Conservation (phyloP, 331 rosid genomes). For the Malus hybrid region DNA sequence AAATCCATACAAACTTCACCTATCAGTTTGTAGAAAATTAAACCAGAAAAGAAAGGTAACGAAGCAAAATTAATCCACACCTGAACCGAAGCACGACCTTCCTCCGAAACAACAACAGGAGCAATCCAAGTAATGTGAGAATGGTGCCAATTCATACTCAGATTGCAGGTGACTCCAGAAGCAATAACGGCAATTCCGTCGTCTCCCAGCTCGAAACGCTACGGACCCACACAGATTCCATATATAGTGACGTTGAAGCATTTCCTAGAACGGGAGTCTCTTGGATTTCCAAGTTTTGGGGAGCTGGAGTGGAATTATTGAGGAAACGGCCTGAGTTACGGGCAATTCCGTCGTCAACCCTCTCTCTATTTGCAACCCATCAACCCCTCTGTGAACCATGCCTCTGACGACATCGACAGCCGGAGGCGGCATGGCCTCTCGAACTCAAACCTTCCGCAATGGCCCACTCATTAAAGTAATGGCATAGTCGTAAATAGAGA, state of each 20-base stretch:
- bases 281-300: conserved; percentile 40
- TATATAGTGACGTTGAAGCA: conserved; percentile 50
- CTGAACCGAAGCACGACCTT: conserved; percentile 66
- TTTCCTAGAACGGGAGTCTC: conserved; percentile 62
- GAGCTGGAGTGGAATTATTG: conserved; percentile 53
- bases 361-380: no score
- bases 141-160: conserved; percentile 77
- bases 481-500: no score
- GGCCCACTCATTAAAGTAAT: no score
- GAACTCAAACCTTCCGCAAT: no score
- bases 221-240: conserved; percentile 48
- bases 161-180: conserved; percentile 61
- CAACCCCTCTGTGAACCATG: no score
- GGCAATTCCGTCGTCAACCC: conserved; percentile 18
- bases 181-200: conserved; percentile 51
- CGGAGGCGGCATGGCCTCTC: no score
- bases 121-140: conserved; percentile 60
- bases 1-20: neutral
- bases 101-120: conserved; percentile 58
- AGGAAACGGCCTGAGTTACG: conserved; percentile 52
- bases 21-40: neutral
- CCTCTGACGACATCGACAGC: no score
- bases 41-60: no score
- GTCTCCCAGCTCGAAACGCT: conserved; percentile 52
- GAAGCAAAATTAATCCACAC: conserved; percentile 20